These are phyloP conservation scores for Malassezia dermatis DNA, from an alignment of 1,284 basidiomycete genomes.

Conservation along the genomic window DNA sequence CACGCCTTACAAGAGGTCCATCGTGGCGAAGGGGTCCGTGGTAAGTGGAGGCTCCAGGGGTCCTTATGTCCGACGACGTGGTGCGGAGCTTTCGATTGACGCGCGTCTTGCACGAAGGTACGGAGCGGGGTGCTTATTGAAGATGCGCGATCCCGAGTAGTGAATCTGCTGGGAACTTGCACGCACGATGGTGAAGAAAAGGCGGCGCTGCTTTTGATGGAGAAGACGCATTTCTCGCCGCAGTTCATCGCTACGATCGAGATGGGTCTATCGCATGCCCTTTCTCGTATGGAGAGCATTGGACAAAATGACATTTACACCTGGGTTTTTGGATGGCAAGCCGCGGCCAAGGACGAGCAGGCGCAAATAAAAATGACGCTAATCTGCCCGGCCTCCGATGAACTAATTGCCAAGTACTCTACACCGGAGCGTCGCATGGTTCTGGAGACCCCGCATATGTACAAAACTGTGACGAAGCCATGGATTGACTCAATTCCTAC, in stretches of 20 bases:
- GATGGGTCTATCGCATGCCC: not conserved
- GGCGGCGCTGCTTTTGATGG: conserved; percentile 34
- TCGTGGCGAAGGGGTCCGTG: not conserved
- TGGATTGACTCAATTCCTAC: conserved; percentile 38
- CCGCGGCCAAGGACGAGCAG: conserved; percentile 2
- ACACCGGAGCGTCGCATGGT: conserved; percentile 60
- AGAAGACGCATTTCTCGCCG: conserved; percentile 37
- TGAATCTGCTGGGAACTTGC: conserved; percentile 23
- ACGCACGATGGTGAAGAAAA: not conserved
- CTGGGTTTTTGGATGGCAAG: conserved; percentile 37
- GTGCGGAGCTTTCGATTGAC: conserved; percentile 30
- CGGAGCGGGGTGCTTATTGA: not conserved
- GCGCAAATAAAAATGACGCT: conserved; percentile 40
- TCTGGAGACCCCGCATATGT: conserved; percentile 39
- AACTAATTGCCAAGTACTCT: conserved; percentile 59
- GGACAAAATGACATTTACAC: conserved; percentile 46
- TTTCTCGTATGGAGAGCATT: conserved; percentile 19
- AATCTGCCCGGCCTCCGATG: conserved; percentile 32
- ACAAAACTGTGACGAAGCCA: conserved; percentile 25
- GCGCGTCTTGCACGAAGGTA: conserved; percentile 24
- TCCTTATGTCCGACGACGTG: not conserved
- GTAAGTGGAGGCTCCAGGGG: conserved; percentile 1
- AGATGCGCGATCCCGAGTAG: conserved; percentile 27
- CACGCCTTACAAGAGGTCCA: conserved; percentile 11
- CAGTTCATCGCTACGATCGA: conserved; percentile 16